These are phyloP conservation scores for Cryptococcus amylolentus DNA, from an alignment of 1,284 basidiomycete genomes.

Conservation along the genomic window DNA sequence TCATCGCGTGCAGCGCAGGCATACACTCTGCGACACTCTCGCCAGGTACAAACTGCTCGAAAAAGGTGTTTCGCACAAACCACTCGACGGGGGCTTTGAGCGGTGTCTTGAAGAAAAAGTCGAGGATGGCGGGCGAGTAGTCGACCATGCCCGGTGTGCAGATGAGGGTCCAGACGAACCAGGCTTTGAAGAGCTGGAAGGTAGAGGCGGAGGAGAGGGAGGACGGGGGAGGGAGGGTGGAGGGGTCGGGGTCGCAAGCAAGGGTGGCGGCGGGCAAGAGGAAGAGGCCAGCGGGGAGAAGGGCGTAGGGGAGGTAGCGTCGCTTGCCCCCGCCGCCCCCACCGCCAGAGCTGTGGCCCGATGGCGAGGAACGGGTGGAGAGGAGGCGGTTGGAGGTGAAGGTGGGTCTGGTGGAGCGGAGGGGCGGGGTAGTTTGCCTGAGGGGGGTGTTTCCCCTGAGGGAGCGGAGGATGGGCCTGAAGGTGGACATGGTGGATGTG, in stretches of 20 bases:
- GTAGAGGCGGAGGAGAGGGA: slow-evolving; percentile 17
- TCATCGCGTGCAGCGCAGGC: slow-evolving; percentile 62
- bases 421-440: neutral
- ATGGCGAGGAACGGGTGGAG: neutral
- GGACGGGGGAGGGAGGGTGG: neutral
- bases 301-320: neutral
- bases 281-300: too few relatives aligned
- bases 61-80: slow-evolving; percentile 78
- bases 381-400: neutral
- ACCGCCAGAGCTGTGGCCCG: neutral
- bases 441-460: neutral
- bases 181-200: slow-evolving; percentile 60
- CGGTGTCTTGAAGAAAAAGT: slow-evolving; percentile 54
- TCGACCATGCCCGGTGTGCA: slow-evolving; percentile 75
- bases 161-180: slow-evolving; percentile 75
- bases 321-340: neutral
- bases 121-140: slow-evolving; percentile 67
- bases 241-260: neutral
- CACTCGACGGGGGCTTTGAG: slow-evolving; percentile 64
- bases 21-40: slow-evolving; percentile 70
- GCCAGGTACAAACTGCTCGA: slow-evolving; percentile 78
- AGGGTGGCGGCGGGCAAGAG: too few relatives aligned
- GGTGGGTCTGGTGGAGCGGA: neutral
- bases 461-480: neutral
- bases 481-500: neutral